A percentile compares a stretch with the other conserved stretches of the same genome.
Conservation (phyloP, 148 eudicot genomes). For the Cornus suecica region DNA sequence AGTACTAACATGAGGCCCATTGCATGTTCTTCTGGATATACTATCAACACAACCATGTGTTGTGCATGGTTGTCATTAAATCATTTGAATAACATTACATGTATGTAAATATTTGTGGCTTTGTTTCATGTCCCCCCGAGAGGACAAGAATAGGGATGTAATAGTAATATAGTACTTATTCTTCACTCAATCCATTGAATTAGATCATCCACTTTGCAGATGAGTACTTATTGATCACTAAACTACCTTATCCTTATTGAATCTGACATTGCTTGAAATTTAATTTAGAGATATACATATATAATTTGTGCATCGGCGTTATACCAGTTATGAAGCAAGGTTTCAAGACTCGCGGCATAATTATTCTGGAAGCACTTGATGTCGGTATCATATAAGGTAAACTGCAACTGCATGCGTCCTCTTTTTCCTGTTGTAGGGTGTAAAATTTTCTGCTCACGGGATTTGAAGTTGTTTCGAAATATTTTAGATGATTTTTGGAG, state of each 20-base stretch:
- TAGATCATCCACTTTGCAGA: not conserved
- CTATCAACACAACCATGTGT: not conserved
- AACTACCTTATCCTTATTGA: not conserved
- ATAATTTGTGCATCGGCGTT: not conserved
- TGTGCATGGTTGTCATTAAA: slow-evolving; percentile 5
- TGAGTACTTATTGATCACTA: not conserved
- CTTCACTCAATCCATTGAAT: not conserved
- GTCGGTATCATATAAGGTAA: too few relatives aligned
- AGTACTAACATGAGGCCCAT: slow-evolving; percentile 1
- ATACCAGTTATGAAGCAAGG: not conserved
- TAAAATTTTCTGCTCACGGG: too few relatives aligned
- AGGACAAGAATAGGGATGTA: not conserved
- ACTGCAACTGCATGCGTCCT: too few relatives aligned
- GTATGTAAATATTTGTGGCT: not conserved
- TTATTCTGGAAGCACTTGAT: not conserved
- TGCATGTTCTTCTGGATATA: slow-evolving; percentile 2
- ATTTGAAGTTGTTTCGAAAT: too few relatives aligned
- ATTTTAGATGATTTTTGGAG: too few relatives aligned
- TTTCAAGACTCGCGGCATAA: not conserved
- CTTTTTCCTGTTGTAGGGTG: too few relatives aligned
- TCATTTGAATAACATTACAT: not conserved
- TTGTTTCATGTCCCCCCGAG: not conserved
- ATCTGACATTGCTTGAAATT: not conserved
- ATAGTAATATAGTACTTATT: not conserved
- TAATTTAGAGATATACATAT: too few relatives aligned